Base-by-base conservation (phyloP, 164 flowering plant species). In the Annona squamosa region DNA sequence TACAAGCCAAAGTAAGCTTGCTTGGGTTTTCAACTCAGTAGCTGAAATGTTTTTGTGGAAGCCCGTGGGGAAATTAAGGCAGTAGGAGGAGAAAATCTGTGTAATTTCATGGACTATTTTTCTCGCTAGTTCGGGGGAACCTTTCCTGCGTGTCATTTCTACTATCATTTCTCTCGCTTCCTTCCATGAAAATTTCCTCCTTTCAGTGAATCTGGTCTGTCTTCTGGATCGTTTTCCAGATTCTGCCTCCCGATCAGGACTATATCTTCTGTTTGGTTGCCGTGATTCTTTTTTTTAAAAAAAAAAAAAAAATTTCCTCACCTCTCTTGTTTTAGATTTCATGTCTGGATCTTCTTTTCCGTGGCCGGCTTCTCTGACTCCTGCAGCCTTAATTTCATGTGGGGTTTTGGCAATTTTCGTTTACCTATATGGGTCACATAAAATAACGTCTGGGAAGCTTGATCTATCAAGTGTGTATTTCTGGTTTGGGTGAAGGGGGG, bases 191-290 rank as follows among this genome's bases (percentile, higher is more conserved):
- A 7, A 4, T 52, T 52, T 52, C 13, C 13, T 52, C 13, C 59
- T 52, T 52, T 52, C 37, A 26, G 37, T 26, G 59, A 10, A 52
- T 52, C 59, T 52, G 59, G 9, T 52, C 59, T 52, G 37, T 1
- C 37, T 26, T 26, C 13, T 52, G 59, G 59, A 52, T 52, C 59
- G 9, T 52, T 48, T 52, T 52, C 59, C 13, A 52, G 9, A 52
- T 52, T 52, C 37, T 52, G 59, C 59, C 43, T 63, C 37, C 26
- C 18, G 42, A 44, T 12, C 45, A 42, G 46, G 43, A 46, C 48
- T 66, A 43, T 66, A 66, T 66, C 46, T 68, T 7, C n/a, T 46
- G 37, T 46, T 18, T 68, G 56, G 70, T 52, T 44, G 69, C 46
- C 5, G 61, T 6, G 44, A 4, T 3, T 13, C 70, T 17, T 19